A percentile compares a stretch with the other conserved stretches of the same genome.
phyloP scores from a whole-genome alignment of 768 basidiomycete species.

The Boletus subcaerulescens region DNA sequence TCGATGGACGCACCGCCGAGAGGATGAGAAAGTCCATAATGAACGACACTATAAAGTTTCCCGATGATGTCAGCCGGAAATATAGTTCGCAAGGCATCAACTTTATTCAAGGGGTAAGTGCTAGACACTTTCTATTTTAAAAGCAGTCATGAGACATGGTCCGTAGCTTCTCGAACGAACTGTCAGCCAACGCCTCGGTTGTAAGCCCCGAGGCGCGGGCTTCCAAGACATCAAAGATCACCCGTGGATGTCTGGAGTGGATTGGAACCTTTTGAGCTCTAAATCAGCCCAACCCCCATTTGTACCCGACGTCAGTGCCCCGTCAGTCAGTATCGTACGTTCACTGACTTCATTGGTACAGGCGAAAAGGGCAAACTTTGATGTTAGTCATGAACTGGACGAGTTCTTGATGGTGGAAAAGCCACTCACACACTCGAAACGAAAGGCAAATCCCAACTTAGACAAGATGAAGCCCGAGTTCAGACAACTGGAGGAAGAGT shows the following conservation, averaged over 20 bases:
- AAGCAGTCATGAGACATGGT: conserved; percentile 8
- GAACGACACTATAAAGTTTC: conserved; percentile 75
- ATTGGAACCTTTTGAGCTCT: conserved; percentile 75
- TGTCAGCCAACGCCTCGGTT: conserved; percentile 75
- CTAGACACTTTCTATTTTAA: background rate
- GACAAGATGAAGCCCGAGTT: conserved; percentile 90
- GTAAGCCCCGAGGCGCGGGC: conserved; percentile 63
- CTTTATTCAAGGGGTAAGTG: conserved; percentile 64
- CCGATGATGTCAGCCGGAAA: conserved; percentile 58
- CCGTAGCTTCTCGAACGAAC: conserved; percentile 82
- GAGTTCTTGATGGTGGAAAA: conserved; percentile 98
- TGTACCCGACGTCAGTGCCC: conserved; percentile 82
- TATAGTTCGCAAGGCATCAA: conserved; percentile 66
- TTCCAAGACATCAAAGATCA: conserved; percentile 77
- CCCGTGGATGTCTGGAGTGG: conserved; percentile 78
- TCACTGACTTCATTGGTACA: conserved; percentile 31
- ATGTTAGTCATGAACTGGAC: conserved; percentile 94
- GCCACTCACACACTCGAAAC: conserved; percentile 91
- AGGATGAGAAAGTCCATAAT: conserved; percentile 86
- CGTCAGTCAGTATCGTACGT: background rate
- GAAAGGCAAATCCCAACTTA: conserved; percentile 82
- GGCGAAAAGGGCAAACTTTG: conserved; percentile 98
- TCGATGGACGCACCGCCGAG: conserved; percentile 86
- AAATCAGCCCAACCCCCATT: conserved; percentile 80
- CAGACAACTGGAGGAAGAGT: conserved; percentile 92